Evolutionary conservation across 805 yeast genomes (phyloP), one percentile per base, ranked within the genome.

Genomic region (Saccharomycopsis lassenensis): DNA sequence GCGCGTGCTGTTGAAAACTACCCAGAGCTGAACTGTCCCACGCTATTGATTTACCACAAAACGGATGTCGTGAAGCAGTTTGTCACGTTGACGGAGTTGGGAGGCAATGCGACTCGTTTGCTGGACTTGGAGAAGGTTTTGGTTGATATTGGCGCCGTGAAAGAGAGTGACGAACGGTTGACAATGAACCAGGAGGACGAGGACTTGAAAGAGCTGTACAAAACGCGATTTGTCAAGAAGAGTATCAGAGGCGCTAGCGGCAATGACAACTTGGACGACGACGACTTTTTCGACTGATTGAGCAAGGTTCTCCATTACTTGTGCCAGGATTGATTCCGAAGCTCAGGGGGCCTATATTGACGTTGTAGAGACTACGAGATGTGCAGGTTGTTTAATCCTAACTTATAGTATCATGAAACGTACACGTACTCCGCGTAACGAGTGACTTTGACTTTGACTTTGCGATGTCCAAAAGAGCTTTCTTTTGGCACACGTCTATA

Each of bases 11-110:
- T 87, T 46, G 97, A 89, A 51, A 77, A 78, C 52, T 91, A 87
- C 55, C 96, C 98, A 2, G 89, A 83, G 18, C 55, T 69, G 22
- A 87, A 84, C 61, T 81, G 94, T 49, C 99, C 99, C 2, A 91
- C 98, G 0, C 61, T 91, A 5, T 65, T 91, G 34, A 71, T 91
- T 1, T 91, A 91, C 56, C 71, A 72, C 50, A 72, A 84, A 37
- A 79, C 78, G 20, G 75, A 83, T 45, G 87, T 93, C 6, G 61
- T 77, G 17, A 80, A 77, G 53, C 96, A 91, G 53, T 71, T 63
- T 49, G 71, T 91, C 7, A 89, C 97, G 0, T 63, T 89, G 50
- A 68, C 80, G 4, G 74, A 78, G 48, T 53, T 91, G 31, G 95
- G 94, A 7, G 98, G 98, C 2, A 80, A 78, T 52, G 74, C 79